Evolutionary conservation across 2,329 filamentous ascomycete genomes (phyloP).

Genomic region (Escovopsis sp.): DNA sequence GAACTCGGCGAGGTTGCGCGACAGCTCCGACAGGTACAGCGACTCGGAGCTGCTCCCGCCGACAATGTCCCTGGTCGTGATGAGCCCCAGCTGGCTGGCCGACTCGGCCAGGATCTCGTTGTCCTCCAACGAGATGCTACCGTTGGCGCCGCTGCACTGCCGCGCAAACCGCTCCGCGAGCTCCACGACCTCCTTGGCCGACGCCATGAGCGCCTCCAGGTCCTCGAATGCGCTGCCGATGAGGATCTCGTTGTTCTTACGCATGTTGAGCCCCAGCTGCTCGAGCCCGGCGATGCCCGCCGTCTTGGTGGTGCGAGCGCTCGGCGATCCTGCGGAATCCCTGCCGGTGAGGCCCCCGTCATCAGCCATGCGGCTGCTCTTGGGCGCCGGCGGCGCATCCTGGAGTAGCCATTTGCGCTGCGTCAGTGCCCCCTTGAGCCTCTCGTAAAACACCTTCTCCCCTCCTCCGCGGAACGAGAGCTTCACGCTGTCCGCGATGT

Average conservation of each 20-base stretch:
- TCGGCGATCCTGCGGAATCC: conserved; percentile 12
- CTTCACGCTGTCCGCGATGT: conserved; percentile 65
- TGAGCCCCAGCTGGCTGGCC: conserved; percentile 61
- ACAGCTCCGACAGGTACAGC: conserved; percentile 77
- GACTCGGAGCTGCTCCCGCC: conserved; percentile 61
- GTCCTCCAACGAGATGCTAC: conserved; percentile 51
- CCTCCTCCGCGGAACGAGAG: conserved; percentile 83
- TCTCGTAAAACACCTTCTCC: conserved; percentile 78
- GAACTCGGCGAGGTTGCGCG: conserved; percentile 76
- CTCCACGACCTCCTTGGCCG: conserved; percentile 88
- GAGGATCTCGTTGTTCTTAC: conserved; percentile 83
- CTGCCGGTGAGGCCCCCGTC: conserved; percentile 18
- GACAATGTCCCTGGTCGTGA: conserved; percentile 93
- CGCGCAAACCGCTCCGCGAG: conserved; percentile 77
- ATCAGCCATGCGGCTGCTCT: conserved; percentile 27
- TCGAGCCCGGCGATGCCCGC: conserved; percentile 90
- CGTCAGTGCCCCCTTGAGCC: conserved; percentile 72
- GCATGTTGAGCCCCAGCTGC: conserved; percentile 65
- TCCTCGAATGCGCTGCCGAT: conserved; percentile 94
- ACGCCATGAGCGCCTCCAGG: conserved; percentile 91
- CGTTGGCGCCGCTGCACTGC: conserved; percentile 45
- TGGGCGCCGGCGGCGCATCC: conserved; percentile 75
- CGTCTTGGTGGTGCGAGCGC: conserved; percentile 34
- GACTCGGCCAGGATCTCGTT: conserved; percentile 67
- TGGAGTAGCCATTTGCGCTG: conserved; percentile 94